Percentiles rank a stretch among this genome's conserved stretches.
phyloP scores from a whole-genome alignment of 495 filamentous ascomycete species.

The Trichoderma virens region DNA sequence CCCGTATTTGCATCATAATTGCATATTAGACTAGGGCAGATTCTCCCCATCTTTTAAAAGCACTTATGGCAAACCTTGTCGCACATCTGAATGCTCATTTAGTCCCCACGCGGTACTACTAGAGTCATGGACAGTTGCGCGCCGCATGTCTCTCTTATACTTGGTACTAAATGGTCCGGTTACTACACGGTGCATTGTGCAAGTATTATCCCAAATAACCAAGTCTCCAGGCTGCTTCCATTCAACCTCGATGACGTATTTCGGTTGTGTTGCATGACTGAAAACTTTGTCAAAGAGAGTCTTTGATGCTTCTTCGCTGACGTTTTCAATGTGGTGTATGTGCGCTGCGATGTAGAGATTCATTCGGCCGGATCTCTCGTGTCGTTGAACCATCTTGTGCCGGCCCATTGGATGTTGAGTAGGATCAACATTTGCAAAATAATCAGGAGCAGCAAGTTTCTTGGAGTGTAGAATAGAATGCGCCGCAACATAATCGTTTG shows the following conservation, averaged over 20 bases:
- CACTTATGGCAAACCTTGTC: background rate
- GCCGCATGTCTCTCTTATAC: slow-evolving; percentile 43
- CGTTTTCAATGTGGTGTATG: slow-evolving; percentile 46
- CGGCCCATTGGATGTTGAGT: slow-evolving; percentile 33
- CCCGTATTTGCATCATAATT: no score
- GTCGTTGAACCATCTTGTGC: slow-evolving; percentile 43
- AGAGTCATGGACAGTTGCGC: slow-evolving; percentile 47
- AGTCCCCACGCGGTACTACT: slow-evolving; percentile 37
- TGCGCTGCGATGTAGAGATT: slow-evolving; percentile 50
- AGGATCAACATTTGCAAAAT: slow-evolving; percentile 43
- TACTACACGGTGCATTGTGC: slow-evolving; percentile 46
- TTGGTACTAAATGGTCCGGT: slow-evolving; percentile 44
- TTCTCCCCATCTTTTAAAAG: background rate
- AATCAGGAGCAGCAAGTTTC: slow-evolving; percentile 44
- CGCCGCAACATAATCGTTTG: slow-evolving; percentile 44
- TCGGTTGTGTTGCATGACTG: slow-evolving; percentile 39
- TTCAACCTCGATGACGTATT: slow-evolving; percentile 38
- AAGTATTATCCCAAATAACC: slow-evolving; percentile 55
- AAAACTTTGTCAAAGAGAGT: slow-evolving; percentile 38
- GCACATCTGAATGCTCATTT: slow-evolving; percentile 20
- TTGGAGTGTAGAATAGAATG: slow-evolving; percentile 49
- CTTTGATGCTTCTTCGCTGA: slow-evolving; percentile 25
- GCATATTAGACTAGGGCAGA: no score
- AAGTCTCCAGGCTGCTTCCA: slow-evolving; percentile 45
- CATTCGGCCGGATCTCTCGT: slow-evolving; percentile 45